These are phyloP conservation scores for Penicilliopsis zonata DNA, from an alignment of 495 filamentous ascomycete species.

Conservation along the genomic window DNA sequence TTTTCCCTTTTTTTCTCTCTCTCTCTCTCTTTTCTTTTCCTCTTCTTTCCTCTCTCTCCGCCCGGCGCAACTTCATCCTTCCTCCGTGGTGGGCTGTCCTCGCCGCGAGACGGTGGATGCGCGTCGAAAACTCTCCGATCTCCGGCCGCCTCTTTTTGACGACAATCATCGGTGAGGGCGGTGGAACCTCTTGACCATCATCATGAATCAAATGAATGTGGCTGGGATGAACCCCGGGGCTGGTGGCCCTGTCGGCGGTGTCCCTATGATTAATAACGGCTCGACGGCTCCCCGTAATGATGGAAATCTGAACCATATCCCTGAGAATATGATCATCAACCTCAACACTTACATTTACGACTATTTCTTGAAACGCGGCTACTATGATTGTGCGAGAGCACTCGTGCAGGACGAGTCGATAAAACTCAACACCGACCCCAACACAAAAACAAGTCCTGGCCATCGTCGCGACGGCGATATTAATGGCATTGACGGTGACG, in stretches of 20 bases:
- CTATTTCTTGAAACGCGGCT: constrained; percentile 75
- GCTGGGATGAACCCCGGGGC: constrained; percentile 47
- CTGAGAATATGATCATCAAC: constrained; percentile 58
- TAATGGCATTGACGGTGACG: constrained; percentile 69
- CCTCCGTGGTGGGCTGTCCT: constrained; percentile 18
- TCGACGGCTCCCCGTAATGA: constrained; percentile 38
- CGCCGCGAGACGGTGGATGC: constrained; percentile 26
- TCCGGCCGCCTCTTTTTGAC: constrained; percentile 13
- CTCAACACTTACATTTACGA: constrained; percentile 98
- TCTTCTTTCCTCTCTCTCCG: constrained; percentile 8
- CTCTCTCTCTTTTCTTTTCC: constrained; percentile 9
- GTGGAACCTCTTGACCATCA: constrained; percentile 23
- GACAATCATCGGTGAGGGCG: constrained; percentile 24
- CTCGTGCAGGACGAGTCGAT: constrained; percentile 42
- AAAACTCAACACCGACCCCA: constrained; percentile 45
- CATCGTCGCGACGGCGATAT: constrained; percentile 50
- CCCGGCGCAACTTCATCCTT: constrained; percentile 15
- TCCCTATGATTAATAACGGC: constrained; percentile 65
- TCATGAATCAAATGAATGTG: constrained; percentile 69
- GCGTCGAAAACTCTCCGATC: constrained; percentile 13
- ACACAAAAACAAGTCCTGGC: constrained; percentile 45
- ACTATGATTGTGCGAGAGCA: constrained; percentile 68
- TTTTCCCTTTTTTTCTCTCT: not conserved
- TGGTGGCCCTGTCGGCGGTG: constrained; percentile 52
- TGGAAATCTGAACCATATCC: constrained; percentile 27